phyloP scores from a whole-genome alignment of 2,329 filamentous ascomycete species.

The Dactylonectria macrodidyma region DNA sequence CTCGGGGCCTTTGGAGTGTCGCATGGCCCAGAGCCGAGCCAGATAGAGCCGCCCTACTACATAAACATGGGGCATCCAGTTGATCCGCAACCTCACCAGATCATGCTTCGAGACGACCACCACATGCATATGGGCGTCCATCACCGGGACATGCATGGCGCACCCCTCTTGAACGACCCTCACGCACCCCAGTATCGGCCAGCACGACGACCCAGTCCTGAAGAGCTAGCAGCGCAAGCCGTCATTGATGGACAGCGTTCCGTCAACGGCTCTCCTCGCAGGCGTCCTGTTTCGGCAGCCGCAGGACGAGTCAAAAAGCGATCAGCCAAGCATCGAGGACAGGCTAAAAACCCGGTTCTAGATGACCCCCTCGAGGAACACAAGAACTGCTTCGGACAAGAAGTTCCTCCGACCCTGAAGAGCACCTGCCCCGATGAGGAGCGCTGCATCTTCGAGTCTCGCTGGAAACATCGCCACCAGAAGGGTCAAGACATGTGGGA shows the following conservation, averaged over 20 bases:
- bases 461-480: constrained; percentile 60
- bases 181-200: constrained; percentile 42
- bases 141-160: constrained; percentile 43
- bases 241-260: constrained; percentile 38
- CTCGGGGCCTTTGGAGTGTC: constrained; percentile 56
- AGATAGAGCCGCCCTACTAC: constrained; percentile 50
- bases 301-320: constrained; percentile 49
- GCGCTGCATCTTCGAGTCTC: constrained; percentile 64
- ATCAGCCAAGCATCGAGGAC: constrained; percentile 35
- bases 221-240: constrained; percentile 32
- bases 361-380: constrained; percentile 50
- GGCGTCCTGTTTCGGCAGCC: constrained; percentile 41
- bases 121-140: constrained; percentile 45
- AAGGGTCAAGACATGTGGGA: constrained; percentile 74
- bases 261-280: constrained; percentile 48
- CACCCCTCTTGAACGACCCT: constrained; percentile 45
- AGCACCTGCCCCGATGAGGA: constrained; percentile 63
- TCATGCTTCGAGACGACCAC: constrained; percentile 43
- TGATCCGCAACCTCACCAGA: constrained; percentile 44
- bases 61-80: constrained; percentile 44
- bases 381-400: constrained; percentile 53
- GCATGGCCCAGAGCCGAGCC: constrained; percentile 46
- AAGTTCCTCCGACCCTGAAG: constrained; percentile 58
- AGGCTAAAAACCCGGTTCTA: constrained; percentile 27
- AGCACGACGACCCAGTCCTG: constrained; percentile 44